Evolutionary conservation across 2,329 filamentous ascomycete genomes (phyloP).

Genomic region (Ophiostoma tasmaniense): DNA sequence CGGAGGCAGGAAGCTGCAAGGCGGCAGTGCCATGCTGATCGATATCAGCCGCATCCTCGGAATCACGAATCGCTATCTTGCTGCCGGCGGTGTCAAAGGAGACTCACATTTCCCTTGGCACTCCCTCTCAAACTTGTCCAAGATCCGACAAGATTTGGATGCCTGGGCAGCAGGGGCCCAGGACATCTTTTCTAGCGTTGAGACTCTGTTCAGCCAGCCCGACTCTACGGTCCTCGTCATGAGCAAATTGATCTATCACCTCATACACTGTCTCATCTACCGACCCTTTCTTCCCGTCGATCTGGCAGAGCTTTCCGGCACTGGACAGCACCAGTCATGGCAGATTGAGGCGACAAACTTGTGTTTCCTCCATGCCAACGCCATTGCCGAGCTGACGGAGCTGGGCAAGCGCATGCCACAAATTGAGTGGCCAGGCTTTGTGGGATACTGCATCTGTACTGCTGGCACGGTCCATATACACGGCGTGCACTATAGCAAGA

Average conservation of each 20-base stretch:
- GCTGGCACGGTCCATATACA: constrained; percentile 85
- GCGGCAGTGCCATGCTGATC: constrained; percentile 71
- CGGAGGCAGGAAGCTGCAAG: constrained; percentile 58
- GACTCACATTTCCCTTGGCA: constrained; percentile 92
- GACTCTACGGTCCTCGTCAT: constrained; percentile 73
- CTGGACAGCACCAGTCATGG: constrained; percentile 82
- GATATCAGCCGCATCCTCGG: constrained; percentile 77
- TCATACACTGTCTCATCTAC: constrained; percentile 80
- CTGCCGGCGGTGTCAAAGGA: constrained; percentile 76
- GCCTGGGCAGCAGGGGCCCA: constrained; percentile 77
- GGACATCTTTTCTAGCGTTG: constrained; percentile 67
- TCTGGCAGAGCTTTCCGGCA: constrained; percentile 68
- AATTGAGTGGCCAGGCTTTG: constrained; percentile 78
- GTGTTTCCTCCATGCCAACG: constrained; percentile 79
- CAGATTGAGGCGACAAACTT: constrained; percentile 85
- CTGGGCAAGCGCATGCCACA: constrained; percentile 64
- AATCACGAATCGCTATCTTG: constrained; percentile 74
- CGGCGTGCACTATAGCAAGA: constrained; percentile 66
- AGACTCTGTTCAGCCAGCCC: constrained; percentile 64
- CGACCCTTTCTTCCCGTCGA: constrained; percentile 81
- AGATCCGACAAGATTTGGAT: constrained; percentile 77
- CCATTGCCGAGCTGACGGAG: constrained; percentile 74
- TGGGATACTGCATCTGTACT: constrained; percentile 79
- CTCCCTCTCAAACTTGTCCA: constrained; percentile 72
- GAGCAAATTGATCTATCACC: constrained; percentile 78